Evolutionary conservation across 306 rosid genomes (phyloP), one percentile per base, ranked within the genome.

Genomic region (Glycine tomentella): DNA sequence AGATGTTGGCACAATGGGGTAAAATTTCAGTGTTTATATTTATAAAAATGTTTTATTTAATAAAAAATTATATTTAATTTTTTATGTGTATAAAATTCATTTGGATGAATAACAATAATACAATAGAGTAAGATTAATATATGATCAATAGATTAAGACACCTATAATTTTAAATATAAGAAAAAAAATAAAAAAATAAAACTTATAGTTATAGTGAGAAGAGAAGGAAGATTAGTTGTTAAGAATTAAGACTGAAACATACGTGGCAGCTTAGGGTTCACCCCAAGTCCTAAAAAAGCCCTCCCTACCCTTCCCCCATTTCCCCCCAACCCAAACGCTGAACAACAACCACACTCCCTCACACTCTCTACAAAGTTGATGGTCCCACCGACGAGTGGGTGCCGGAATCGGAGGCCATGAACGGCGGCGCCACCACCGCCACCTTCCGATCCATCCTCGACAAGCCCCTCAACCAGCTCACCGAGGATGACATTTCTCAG

Each of bases 241-340:
- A 88, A 87, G 89, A 85, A 92, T 87, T 80, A 76, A 83, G 90
- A 85, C 79, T 48, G 4, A 5, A 53, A 12, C 70, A 66, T 90
- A 94, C 97, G 98, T 94, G 98, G 98, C 97, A 91, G 89, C 84
- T 88, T 91, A 92, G 98, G 98, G 98, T 88, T 90, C 87, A 85
- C 71, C 87, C 87, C 89, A 87, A 91, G 68, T 80, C 89, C n/a
- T 65, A 78, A 81, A 87, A 87, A 79, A 69, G 65, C 78, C 9
- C 46, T 85, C 87, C 59, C 44, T 69, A 57, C 74, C 59, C 72
- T 57, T 75, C 73, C 38, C 82, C 63, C 58, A n/a, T 74, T 68
- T 69, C 59, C 59, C 46, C 59, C 80, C 45, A 25, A 10, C 42
- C 12, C 64, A 55, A 76, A 15, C 81, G 6, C 81, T 25, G 31